Conservation (phyloP, 2,329 filamentous ascomycete genomes). For the Ceratocystis lukuohia region DNA sequence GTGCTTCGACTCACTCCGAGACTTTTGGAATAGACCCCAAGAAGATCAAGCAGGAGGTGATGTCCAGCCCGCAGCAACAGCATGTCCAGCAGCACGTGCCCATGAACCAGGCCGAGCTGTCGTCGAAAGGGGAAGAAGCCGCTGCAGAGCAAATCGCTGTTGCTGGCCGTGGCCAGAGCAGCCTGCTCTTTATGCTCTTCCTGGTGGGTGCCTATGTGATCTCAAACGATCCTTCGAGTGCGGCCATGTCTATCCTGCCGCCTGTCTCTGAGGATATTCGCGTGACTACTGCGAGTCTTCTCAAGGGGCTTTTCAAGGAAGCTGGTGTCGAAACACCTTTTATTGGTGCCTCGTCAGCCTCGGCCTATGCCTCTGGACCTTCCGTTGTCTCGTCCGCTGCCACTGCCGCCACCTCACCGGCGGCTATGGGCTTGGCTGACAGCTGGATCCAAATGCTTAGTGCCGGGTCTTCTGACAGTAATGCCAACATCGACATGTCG, state of each 20-base stretch:
- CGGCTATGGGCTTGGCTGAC: conserved; percentile 23
- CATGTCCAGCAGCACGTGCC: conserved; percentile 33
- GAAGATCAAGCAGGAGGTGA: conserved; percentile 39
- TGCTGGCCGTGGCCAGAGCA: conserved; percentile 54
- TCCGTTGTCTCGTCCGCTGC: neutral
- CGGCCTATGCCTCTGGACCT: conserved; percentile 8
- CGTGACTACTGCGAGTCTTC: conserved; percentile 60
- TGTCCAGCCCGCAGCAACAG: neutral
- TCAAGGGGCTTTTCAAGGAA: conserved; percentile 73
- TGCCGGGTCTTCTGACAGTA: neutral
- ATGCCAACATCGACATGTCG: conserved; percentile 37
- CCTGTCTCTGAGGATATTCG: conserved; percentile 70
- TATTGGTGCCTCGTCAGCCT: conserved; percentile 1
- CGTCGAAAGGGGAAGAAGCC: conserved; percentile 24
- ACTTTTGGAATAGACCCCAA: conserved; percentile 14
- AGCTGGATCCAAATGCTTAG: conserved; percentile 23
- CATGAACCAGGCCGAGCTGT: conserved; percentile 36
- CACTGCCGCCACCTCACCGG: conserved; percentile 10
- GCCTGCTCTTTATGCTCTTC: conserved; percentile 85
- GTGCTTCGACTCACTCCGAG: conserved; percentile 34
- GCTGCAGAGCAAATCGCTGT: conserved; percentile 28
- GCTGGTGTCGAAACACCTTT: conserved; percentile 42
- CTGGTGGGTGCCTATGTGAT: conserved; percentile 93
- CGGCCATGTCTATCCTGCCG: conserved; percentile 52
- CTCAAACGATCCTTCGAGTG: conserved; percentile 55